Conservation (phyloP, 2,329 filamentous ascomycete genomes). For the Thermomyces lanuginosus region DNA sequence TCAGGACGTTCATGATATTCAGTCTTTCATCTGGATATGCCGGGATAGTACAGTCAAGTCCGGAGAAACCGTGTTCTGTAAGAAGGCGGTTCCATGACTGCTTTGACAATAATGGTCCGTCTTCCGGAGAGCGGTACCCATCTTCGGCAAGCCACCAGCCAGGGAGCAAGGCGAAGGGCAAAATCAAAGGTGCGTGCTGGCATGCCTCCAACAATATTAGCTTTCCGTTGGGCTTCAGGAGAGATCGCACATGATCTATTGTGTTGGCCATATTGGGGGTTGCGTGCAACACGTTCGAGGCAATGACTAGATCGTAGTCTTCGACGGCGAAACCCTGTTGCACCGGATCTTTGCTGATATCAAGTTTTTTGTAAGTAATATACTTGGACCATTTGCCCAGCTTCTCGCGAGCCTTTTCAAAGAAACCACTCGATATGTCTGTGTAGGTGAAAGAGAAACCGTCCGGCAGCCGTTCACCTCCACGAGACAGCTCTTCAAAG, state of each 20-base stretch:
- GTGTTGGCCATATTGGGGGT: conserved; percentile 11
- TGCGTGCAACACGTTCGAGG: conserved; percentile 20
- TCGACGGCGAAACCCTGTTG: conserved; percentile 15
- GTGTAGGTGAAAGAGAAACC: conserved; percentile 12
- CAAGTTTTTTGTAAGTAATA: conserved; percentile 14
- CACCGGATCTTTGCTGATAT: conserved; percentile 13
- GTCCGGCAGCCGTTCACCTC: neutral
- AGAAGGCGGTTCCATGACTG: conserved; percentile 11
- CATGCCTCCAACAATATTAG: conserved; percentile 28
- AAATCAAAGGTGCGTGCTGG: conserved; percentile 7
- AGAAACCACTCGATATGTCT: conserved; percentile 8
- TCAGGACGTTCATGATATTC: no score
- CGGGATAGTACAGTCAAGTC: conserved; percentile 8
- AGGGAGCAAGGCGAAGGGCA: conserved; percentile 19
- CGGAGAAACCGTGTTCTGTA: conserved; percentile 9
- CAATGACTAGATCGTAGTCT: conserved; percentile 19
- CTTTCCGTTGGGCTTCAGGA: conserved; percentile 28
- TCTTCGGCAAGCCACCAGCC: conserved; percentile 23
- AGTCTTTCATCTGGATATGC: no score
- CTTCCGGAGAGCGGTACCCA: conserved; percentile 8
- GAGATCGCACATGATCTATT: conserved; percentile 11
- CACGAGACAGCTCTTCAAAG: neutral
- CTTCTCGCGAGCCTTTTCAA: conserved; percentile 2
- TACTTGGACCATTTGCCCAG: conserved; percentile 8
- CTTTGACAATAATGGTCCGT: conserved; percentile 5